phyloP scores from a whole-genome alignment of 1,139 yeast species.

The Kodamaea sp. region DNA sequence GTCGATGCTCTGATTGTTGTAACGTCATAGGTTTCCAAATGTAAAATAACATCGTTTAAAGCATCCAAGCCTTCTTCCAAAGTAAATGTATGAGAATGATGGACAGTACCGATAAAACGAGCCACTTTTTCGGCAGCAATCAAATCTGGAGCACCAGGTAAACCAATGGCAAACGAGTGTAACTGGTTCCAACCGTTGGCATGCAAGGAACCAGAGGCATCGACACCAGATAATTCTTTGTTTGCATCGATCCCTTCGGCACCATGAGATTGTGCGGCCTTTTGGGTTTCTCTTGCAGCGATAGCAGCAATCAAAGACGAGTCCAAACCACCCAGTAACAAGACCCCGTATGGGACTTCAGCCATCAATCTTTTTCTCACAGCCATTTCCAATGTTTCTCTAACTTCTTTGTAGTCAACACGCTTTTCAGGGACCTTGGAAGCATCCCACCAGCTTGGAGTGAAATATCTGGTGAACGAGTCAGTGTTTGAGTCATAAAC shows the following conservation, averaged over 20 bases:
- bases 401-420: constrained; percentile 66
- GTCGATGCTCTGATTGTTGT: constrained; percentile 99
- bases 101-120: constrained; percentile 88
- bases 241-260: constrained; percentile 48
- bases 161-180: constrained; percentile 95
- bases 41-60: constrained; percentile 87
- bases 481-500: constrained; percentile 91
- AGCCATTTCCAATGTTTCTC: constrained; percentile 84
- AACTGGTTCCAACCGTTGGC: constrained; percentile 71
- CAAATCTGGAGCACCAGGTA: constrained; percentile 97
- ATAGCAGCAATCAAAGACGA: constrained; percentile 94
- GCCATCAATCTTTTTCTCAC: constrained; percentile 99
- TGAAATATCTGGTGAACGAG: constrained; percentile 78
- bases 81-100: constrained; percentile 97
- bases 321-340: constrained; percentile 94
- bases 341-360: constrained; percentile 97
- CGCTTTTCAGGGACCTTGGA: constrained; percentile 66
- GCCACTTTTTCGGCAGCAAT: constrained; percentile 97
- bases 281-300: constrained; percentile 91
- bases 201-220: constrained; percentile 77
- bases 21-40: constrained; percentile 96
- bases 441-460: constrained; percentile 94
- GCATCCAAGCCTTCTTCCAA: constrained; percentile 96
- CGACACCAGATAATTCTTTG: constrained; percentile 84
- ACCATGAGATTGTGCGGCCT: constrained; percentile 57